Conservation (phyloP, 805 yeast genomes). For the Candida verbasci region DNA sequence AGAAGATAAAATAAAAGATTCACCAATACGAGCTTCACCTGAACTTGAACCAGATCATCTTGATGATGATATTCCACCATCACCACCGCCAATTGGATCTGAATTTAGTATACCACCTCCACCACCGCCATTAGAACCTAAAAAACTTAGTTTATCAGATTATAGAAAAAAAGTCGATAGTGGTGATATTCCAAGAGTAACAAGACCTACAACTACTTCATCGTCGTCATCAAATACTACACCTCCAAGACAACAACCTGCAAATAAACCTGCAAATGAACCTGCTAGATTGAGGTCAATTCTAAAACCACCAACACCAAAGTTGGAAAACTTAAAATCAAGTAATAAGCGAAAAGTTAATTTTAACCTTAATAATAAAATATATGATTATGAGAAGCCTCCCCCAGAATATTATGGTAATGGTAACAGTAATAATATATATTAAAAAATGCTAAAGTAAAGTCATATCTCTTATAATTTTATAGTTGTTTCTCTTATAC, state of each 20-base stretch:
- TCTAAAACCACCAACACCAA: too few species aligned
- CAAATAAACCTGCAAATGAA: too few species aligned
- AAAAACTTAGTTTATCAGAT: neutral
- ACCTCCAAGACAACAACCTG: too few species aligned
- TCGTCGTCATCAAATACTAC: neutral
- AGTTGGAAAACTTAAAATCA: too few species aligned
- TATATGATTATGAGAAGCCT: too few species aligned
- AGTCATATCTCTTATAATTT: too few species aligned
- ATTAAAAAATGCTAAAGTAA: too few species aligned
- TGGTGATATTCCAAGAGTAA: neutral
- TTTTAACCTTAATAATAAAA: too few species aligned
- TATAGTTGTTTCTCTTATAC: neutral
- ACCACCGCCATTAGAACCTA: neutral
- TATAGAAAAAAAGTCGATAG: neutral
- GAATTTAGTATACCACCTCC: neutral
- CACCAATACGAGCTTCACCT: neutral
- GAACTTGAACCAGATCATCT: neutral
- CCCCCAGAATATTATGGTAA: too few species aligned
- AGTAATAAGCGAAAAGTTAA: too few species aligned
- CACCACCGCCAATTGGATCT: neutral
- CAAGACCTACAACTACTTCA: neutral
- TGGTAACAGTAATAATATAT: too few species aligned
- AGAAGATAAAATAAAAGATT: neutral
- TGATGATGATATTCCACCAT: neutral
- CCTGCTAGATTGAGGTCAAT: too few species aligned